Evolutionary conservation across 2,329 filamentous ascomycete genomes (phyloP).

Genomic region (Colletotrichum cordylinicola): DNA sequence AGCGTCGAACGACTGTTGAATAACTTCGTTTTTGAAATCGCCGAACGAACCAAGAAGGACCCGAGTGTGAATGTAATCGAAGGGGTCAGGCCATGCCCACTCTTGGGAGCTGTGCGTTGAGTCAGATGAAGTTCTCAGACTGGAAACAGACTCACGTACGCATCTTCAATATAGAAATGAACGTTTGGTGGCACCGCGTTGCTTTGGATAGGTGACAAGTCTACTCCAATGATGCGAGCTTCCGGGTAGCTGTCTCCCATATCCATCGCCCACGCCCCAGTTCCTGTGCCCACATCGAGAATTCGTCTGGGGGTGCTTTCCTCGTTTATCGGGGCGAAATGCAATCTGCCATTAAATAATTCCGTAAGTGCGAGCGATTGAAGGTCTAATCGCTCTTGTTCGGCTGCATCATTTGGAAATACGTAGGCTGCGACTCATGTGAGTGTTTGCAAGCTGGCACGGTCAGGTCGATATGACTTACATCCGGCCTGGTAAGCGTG

Average conservation of each 20-base stretch:
- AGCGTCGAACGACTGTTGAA: constrained; percentile 55
- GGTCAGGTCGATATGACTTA: constrained; percentile 32
- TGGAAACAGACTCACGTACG: constrained; percentile 30
- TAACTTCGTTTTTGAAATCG: constrained; percentile 52
- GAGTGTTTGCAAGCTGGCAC: neutral
- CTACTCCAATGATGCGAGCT: constrained; percentile 65
- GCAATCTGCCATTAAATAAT: constrained; percentile 44
- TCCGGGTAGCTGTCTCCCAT: constrained; percentile 68
- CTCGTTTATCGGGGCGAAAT: constrained; percentile 46
- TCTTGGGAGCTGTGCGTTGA: constrained; percentile 44
- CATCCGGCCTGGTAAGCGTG: constrained; percentile 53
- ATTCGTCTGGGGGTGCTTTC: constrained; percentile 39
- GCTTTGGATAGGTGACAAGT: constrained; percentile 73
- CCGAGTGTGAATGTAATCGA: constrained; percentile 62
- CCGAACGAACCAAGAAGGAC: constrained; percentile 55
- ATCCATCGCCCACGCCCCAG: constrained; percentile 69
- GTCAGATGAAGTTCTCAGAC: neutral
- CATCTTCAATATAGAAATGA: constrained; percentile 75
- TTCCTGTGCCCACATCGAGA: constrained; percentile 51
- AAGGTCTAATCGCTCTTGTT: constrained; percentile 45
- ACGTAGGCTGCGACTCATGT: constrained; percentile 41
- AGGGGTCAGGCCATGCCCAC: constrained; percentile 58
- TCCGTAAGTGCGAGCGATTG: constrained; percentile 43
- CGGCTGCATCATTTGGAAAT: constrained; percentile 50
- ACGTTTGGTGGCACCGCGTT: constrained; percentile 73